Conservation (phyloP, 208 protist species). For the Leptomonas pyrrhocoris region DNA sequence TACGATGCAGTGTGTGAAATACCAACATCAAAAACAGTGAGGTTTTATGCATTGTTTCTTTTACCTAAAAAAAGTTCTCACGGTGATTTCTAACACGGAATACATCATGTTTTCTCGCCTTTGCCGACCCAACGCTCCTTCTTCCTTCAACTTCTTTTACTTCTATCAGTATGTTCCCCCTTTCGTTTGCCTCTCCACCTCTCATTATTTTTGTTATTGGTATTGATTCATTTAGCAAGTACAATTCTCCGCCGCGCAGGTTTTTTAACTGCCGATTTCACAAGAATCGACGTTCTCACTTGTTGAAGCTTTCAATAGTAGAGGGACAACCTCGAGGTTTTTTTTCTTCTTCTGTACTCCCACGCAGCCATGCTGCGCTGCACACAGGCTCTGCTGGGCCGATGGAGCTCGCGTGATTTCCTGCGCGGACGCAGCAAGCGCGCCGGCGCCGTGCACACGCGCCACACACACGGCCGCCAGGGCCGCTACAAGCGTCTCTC, state of each 20-base stretch:
- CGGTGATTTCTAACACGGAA: too few species aligned
- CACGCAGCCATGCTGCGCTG: conserved; percentile 36
- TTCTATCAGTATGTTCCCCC: too few species aligned
- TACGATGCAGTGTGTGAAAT: too few species aligned
- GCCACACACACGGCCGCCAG: conserved; percentile 81
- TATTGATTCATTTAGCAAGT: too few species aligned
- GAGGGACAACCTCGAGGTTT: neutral
- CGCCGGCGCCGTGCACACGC: conserved; percentile 80
- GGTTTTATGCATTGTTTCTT: too few species aligned
- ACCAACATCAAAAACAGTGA: too few species aligned
- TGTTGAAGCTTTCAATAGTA: neutral
- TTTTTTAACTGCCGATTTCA: neutral
- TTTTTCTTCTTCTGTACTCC: too few species aligned
- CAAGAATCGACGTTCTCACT: neutral
- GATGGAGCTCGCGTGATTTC: conserved; percentile 84
- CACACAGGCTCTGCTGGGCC: conserved; percentile 38
- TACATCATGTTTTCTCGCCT: too few species aligned
- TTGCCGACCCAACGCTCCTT: neutral
- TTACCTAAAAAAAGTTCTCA: too few species aligned
- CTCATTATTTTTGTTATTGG: neutral
- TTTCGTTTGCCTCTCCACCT: neutral
- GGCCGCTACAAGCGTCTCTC: conserved; percentile 83
- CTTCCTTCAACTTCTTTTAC: too few species aligned
- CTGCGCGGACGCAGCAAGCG: conserved; percentile 74
- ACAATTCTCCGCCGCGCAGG: too few species aligned